Evolutionary conservation across 2,329 filamentous ascomycete genomes (phyloP).

Genomic region (Sclerotinia sclerotiorum): DNA sequence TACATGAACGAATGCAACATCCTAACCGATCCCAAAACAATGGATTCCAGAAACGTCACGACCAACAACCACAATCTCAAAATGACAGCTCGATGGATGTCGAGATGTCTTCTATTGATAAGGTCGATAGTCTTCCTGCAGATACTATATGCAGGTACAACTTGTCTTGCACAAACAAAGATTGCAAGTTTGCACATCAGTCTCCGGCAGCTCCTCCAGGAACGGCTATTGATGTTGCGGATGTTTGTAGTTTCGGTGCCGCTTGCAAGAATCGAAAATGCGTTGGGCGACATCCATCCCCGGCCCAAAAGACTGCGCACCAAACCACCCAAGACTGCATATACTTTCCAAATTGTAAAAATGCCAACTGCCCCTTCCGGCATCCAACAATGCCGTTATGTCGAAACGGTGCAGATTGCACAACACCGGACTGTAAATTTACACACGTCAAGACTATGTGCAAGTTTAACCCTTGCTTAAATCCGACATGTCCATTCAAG

Average conservation of each 20-base stretch:
- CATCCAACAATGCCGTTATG: conserved; percentile 86
- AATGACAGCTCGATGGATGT: conserved; percentile 52
- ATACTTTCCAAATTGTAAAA: conserved; percentile 89
- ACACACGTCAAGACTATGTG: conserved; percentile 83
- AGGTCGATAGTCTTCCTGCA: conserved; percentile 54
- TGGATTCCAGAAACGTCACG: conserved; percentile 30
- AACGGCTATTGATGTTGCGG: conserved; percentile 72
- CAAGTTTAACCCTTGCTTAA: conserved; percentile 88
- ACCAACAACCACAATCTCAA: conserved; percentile 28
- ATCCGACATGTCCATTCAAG: conserved; percentile 83
- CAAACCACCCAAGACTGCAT: conserved; percentile 85
- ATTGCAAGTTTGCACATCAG: conserved; percentile 93
- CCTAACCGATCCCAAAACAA: conserved; percentile 31
- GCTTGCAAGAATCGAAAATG: conserved; percentile 98
- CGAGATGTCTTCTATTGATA: conserved; percentile 58
- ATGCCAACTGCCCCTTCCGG: conserved; percentile 82
- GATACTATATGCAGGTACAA: conserved; percentile 87
- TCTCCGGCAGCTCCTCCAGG: conserved; percentile 84
- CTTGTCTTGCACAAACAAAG: conserved; percentile 79
- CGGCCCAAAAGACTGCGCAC: conserved; percentile 74
- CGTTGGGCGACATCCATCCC: conserved; percentile 86
- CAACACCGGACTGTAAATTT: conserved; percentile 79
- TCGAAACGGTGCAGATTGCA: conserved; percentile 88
- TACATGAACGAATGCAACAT: conserved; percentile 70
- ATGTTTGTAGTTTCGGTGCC: conserved; percentile 79